Conservation (phyloP, 768 basidiomycete genomes). For the Amyloporia xantha region DNA sequence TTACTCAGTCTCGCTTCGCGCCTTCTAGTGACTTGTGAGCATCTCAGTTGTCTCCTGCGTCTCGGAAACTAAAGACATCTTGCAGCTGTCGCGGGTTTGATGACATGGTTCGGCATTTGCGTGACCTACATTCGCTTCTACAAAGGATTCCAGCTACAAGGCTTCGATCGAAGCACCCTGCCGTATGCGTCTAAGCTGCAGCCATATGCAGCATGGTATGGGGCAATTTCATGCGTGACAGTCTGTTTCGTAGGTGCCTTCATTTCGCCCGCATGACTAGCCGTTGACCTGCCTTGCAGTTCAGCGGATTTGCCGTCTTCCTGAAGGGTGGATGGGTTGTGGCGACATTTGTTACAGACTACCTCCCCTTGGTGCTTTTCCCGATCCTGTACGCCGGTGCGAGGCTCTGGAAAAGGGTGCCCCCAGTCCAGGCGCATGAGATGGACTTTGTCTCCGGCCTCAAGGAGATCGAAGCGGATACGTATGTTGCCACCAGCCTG, state of each 20-base stretch:
- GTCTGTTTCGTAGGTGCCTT: slow-evolving; percentile 56
- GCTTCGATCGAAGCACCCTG: slow-evolving; percentile 60
- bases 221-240: slow-evolving; percentile 28
- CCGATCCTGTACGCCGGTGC: slow-evolving; percentile 64
- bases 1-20: not conserved
- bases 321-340: slow-evolving; percentile 44
- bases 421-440: slow-evolving; percentile 43
- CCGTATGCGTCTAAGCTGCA: slow-evolving; percentile 67
- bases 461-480: slow-evolving; percentile 27
- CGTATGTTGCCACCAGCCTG: too few species aligned
- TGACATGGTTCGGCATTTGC: slow-evolving; percentile 46
- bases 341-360: slow-evolving; percentile 78
- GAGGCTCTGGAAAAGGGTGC: slow-evolving; percentile 45
- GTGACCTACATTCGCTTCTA: slow-evolving; percentile 66
- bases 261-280: slow-evolving; percentile 13
- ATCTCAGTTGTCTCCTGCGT: not conserved
- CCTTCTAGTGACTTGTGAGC: slow-evolving; percentile 9
- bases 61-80: not conserved
- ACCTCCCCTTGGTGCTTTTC: slow-evolving; percentile 63
- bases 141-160: slow-evolving; percentile 74
- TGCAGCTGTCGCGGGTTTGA: slow-evolving; percentile 35
- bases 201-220: slow-evolving; percentile 66
- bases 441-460: slow-evolving; percentile 80
- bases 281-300: slow-evolving; percentile 28
- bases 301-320: slow-evolving; percentile 48